Evolutionary conservation across 2,329 filamentous ascomycete species (phyloP), one percentile per base, ranked within the genome.

Genomic region (Trichoderma sp.): DNA sequence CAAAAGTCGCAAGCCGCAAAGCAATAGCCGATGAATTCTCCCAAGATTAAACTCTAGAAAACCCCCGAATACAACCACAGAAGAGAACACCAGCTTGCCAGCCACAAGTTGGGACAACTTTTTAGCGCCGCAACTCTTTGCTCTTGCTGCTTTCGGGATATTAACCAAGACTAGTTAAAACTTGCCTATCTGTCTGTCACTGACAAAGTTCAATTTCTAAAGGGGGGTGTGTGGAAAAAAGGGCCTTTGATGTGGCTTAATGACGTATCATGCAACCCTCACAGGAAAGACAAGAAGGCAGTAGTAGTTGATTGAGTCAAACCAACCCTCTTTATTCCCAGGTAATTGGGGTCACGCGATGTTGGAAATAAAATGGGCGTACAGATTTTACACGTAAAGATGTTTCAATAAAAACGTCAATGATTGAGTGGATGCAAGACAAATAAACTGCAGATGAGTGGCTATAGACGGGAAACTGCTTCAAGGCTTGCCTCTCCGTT

Each of bases 131-230:
- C 19, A 27, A 49, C 14, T 24, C 24, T 13, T 14, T 7, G 21
- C 43, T 57, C 14, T 58, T 5, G 6, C 37, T 37, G 47, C 10
- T 13, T 24, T 24, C 62, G 62, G 53, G 55, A n/a, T 37, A 37
- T 40, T 64, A 49, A 47, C 63, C 55, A 67, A 67, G 29, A 67
- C 55, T 29, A 59, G 63, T 29, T 37, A 58, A 67, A 24, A 35
- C 33, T 14, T 37, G n/a, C 14, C 29, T 58, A 55, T 67, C 40
- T 58, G 63, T 67, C 40, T 58, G 63, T 67, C 63, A 67, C 47
- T 31, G 29, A 40, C 16, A 59, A 37, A 43, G 40, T 43, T 43
- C 40, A 43, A 10, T 7, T 19, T 43, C n/a, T 1, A 8, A 19
- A 13, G 3, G 40, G 16, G 40, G 40, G 7, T 16, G 37, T 2